Evolutionary conservation across 495 filamentous ascomycete species (phyloP), one percentile per base, ranked within the genome.

Genomic region (Hypomontagnella monticulosa): DNA sequence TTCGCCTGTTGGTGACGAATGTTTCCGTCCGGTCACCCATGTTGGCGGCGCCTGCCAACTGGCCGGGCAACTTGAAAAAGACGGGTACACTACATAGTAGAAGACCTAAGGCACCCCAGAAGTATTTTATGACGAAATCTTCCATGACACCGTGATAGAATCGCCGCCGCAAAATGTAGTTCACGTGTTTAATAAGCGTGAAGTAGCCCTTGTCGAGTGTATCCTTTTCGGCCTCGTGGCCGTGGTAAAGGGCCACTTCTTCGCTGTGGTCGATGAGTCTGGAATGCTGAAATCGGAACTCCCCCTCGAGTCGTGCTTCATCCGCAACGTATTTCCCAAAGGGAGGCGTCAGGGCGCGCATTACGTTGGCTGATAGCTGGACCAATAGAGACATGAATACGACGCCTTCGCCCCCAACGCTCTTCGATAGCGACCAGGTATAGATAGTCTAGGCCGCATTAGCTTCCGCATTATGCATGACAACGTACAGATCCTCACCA

Each of bases 61-160:
- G 73, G 20, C 91, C 91, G 7, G 95, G 94, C 3, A 97, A 81
- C 78, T 91, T 93, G 82, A 98, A 91, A 75, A 99, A 99, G 0
- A 98, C 94, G 1, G 95, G 95, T 3, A 97, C 87, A 71, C 93
- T 94, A 80, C 96, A 98, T n/a, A 99, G 88, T 63, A 96, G 77
- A 68, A 98, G 83, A 4, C 95, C 95, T 44, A 99, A 67, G 4
- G 95, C 95, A 51, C 96, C 96, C 95, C 95, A 99, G 80, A 97
- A 95, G 71, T 99, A 99, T 78, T 99, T 99, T 70, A 98, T 94
- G 11, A 98, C 91, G 78, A 97, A 99, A 73, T 99, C 95, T 73
- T 99, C 96, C 95, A 98, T 97, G 63, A 99, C 88, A 10, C 93
- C 93, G 71, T 99, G 93, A 73, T 97, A 98, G 67, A 99, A 88